Conservation (phyloP, 768 basidiomycete species). For the Panaeolus papilionaceus region DNA sequence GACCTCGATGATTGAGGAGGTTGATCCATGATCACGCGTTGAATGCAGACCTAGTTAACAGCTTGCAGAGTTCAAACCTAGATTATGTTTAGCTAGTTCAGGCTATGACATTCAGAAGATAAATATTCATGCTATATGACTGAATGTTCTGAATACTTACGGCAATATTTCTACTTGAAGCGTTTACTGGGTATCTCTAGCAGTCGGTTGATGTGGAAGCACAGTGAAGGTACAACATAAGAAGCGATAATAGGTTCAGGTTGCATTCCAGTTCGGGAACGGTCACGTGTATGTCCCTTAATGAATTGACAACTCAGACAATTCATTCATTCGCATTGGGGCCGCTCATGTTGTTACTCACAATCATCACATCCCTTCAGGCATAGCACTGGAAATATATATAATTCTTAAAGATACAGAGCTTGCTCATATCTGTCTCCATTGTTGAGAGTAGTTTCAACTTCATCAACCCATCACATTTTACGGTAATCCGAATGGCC, state of each 20-base stretch:
- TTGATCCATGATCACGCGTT: conserved; percentile 32
- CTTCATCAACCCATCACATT: no score
- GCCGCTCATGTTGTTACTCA: no score
- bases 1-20: conserved; percentile 44
- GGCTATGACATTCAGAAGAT: neutral
- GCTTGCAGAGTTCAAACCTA: neutral
- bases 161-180: neutral
- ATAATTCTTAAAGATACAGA: no score
- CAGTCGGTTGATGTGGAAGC: conserved; percentile 3
- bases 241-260: conserved; percentile 7
- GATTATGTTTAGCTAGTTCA: neutral
- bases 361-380: no score
- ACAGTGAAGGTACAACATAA: neutral
- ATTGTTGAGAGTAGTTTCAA: no score
- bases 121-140: neutral
- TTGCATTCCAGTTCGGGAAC: conserved; percentile 6
- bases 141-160: neutral
- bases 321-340: no score
- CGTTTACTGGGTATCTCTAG: conserved; percentile 6
- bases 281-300: conserved; percentile 1
- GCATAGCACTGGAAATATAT: no score
- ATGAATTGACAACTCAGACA: no score
- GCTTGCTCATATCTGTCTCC: no score
- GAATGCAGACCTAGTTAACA: neutral
- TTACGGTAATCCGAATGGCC: neutral